A percentile compares a stretch with the other conserved stretches of the same genome.
Evolutionary conservation across 1,284 basidiomycete species (phyloP).

Genomic region (Hemileia vastatrix): DNA sequence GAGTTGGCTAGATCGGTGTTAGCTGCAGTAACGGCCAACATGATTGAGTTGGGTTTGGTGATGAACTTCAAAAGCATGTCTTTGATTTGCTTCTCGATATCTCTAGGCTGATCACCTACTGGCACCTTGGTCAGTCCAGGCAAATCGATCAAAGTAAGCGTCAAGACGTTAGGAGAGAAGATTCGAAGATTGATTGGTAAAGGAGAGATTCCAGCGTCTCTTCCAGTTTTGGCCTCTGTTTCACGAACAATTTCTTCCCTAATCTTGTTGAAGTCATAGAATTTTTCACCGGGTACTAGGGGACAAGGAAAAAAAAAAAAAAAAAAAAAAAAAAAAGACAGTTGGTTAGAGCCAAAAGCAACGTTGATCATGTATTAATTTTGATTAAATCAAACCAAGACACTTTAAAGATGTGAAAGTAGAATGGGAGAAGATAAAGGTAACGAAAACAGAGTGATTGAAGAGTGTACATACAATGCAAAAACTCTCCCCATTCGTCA

Average conservation of each 20-base stretch:
- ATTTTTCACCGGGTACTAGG: slow-evolving; percentile 80
- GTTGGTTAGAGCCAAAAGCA: neutral
- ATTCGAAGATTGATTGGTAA: slow-evolving; percentile 93
- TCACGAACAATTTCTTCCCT: slow-evolving; percentile 90
- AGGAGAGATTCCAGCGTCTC: slow-evolving; percentile 88
- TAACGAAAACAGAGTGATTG: neutral
- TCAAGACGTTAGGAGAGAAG: slow-evolving; percentile 91
- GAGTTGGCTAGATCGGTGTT: slow-evolving; percentile 98
- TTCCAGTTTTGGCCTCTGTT: slow-evolving; percentile 94
- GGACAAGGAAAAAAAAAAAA: neutral
- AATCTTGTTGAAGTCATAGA: slow-evolving; percentile 94
- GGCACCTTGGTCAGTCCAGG: slow-evolving; percentile 90
- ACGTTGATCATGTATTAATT: slow-evolving; percentile 20
- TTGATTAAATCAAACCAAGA: neutral
- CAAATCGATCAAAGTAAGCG: slow-evolving; percentile 90
- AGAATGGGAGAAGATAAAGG: neutral
- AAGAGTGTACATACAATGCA: slow-evolving; percentile 51
- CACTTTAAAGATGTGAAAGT: neutral
- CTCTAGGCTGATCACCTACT: slow-evolving; percentile 92
- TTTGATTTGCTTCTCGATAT: slow-evolving; percentile 94
- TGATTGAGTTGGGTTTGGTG: slow-evolving; percentile 67
- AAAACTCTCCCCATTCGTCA: slow-evolving; percentile 97
- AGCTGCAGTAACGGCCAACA: slow-evolving; percentile 90
- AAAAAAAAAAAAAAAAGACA: neutral
- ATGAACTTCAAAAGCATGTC: slow-evolving; percentile 97